phyloP scores from a whole-genome alignment of 2,329 filamentous ascomycete species.

The Calonectria pteridis region DNA sequence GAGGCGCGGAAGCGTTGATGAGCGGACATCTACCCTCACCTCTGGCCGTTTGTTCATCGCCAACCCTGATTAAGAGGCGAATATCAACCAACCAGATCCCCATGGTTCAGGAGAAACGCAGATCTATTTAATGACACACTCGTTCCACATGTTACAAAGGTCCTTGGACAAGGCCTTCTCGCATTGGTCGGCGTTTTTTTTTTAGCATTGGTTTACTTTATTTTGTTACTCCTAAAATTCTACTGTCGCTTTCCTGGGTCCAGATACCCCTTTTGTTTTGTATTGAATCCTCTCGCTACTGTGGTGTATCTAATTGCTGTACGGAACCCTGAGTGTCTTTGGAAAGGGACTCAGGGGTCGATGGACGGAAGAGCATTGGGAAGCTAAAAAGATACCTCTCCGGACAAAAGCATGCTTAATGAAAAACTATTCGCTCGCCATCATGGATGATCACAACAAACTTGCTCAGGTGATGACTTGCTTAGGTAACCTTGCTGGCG shows the following conservation, averaged over 20 bases:
- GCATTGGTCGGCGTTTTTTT: conserved; percentile 46
- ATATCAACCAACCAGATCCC: conserved; percentile 28
- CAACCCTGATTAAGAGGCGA: conserved; percentile 75
- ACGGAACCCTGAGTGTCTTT: conserved; percentile 33
- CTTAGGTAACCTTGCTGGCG: conserved; percentile 9
- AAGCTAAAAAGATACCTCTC: conserved; percentile 44
- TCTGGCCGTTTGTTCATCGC: conserved; percentile 84
- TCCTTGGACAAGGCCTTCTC: conserved; percentile 30
- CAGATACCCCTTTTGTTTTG: conserved; percentile 41
- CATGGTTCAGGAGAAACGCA: conserved; percentile 30
- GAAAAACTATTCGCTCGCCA: conserved; percentile 29
- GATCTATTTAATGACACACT: conserved; percentile 32
- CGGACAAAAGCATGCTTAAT: conserved; percentile 46
- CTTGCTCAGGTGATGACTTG: conserved; percentile 15
- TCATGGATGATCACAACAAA: conserved; percentile 7
- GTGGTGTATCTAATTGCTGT: conserved; percentile 31
- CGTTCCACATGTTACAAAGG: conserved; percentile 33
- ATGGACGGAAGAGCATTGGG: conserved; percentile 34
- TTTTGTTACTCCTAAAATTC: conserved; percentile 28
- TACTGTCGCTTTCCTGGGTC: conserved; percentile 42
- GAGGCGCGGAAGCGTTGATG: conserved; percentile 85
- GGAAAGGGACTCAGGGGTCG: conserved; percentile 40
- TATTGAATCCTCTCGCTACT: conserved; percentile 39
- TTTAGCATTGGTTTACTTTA: conserved; percentile 40
- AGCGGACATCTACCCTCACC: conserved; percentile 81